These are phyloP conservation scores for Kalaharituber pfeilii DNA, from an alignment of 2,329 filamentous ascomycete genomes.

Conservation along the genomic window DNA sequence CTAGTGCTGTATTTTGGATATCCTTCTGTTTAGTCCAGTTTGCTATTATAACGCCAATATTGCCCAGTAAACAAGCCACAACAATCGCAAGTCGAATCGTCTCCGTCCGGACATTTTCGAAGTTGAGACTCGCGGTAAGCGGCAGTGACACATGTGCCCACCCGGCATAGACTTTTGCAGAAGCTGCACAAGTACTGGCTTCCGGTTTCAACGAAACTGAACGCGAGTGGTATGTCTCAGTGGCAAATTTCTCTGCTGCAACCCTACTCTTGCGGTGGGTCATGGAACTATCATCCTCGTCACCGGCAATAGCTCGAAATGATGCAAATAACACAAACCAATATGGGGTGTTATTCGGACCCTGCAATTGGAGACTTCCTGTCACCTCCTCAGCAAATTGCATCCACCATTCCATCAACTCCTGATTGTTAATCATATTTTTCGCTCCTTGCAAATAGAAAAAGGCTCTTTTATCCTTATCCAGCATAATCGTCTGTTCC, in stretches of 20 bases:
- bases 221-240: not conserved
- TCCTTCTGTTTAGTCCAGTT: not conserved
- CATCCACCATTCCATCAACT: not conserved
- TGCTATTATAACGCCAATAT: slow-evolving; percentile 4
- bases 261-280: no score
- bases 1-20: not conserved
- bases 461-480: slow-evolving; percentile 1
- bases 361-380: no score
- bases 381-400: not conserved
- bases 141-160: slow-evolving; percentile 7
- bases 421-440: not conserved
- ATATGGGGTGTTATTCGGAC: not conserved
- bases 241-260: not conserved
- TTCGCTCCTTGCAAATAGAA: slow-evolving; percentile 9
- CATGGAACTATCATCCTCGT: not conserved
- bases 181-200: not conserved
- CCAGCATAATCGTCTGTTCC: slow-evolving; percentile 3
- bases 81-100: not conserved
- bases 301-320: not conserved
- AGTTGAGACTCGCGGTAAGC: slow-evolving; percentile 5
- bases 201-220: not conserved
- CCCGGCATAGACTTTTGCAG: not conserved
- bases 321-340: not conserved
- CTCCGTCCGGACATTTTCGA: slow-evolving; percentile 3
- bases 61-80: not conserved